These are phyloP conservation scores for Eimeria necatrix DNA, from an alignment of 169 alveolate species.

Conservation along the genomic window DNA sequence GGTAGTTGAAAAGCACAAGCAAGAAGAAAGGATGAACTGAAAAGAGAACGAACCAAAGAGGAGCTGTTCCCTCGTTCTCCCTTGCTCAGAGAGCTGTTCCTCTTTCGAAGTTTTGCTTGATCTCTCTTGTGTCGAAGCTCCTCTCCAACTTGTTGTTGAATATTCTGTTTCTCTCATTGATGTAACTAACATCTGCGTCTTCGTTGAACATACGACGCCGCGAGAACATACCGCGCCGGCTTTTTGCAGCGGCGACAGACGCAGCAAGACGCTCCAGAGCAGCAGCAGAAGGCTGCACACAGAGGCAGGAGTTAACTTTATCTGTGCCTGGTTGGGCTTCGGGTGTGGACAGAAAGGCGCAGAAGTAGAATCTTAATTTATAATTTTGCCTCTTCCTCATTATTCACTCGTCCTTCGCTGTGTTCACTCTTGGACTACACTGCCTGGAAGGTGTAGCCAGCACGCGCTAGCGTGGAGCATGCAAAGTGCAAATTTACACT, in stretches of 20 bases:
- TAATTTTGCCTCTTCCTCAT: too few species aligned
- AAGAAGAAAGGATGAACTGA: too few species aligned
- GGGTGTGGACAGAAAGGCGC: conserved; percentile 82
- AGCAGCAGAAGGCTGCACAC: conserved; percentile 82
- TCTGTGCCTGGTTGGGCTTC: conserved; percentile 51
- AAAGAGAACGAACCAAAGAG: too few species aligned
- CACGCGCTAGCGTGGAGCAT: too few species aligned
- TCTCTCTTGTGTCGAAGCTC: conserved; percentile 91
- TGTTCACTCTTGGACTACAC: too few species aligned
- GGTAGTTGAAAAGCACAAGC: not conserved
- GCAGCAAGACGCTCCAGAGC: conserved; percentile 86
- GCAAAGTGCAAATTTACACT: too few species aligned
- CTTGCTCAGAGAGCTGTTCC: conserved; percentile 92
- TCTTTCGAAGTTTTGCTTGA: conserved; percentile 93
- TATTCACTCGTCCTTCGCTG: too few species aligned
- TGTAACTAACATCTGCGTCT: conserved; percentile 93
- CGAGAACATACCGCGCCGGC: conserved; percentile 87
- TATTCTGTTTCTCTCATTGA: conserved; percentile 92
- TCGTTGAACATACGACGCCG: conserved; percentile 90
- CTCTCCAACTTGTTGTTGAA: conserved; percentile 93
- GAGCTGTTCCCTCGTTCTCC: not conserved
- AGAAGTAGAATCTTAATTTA: conserved; percentile 6
- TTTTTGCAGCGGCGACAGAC: conserved; percentile 80
- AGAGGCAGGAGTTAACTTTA: not conserved
- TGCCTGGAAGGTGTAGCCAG: too few species aligned